Percentiles rank a stretch among this genome's conserved stretches.
Conservation (phyloP, 1,284 basidiomycete genomes). For the Apiotrichum veenhuisii region DNA sequence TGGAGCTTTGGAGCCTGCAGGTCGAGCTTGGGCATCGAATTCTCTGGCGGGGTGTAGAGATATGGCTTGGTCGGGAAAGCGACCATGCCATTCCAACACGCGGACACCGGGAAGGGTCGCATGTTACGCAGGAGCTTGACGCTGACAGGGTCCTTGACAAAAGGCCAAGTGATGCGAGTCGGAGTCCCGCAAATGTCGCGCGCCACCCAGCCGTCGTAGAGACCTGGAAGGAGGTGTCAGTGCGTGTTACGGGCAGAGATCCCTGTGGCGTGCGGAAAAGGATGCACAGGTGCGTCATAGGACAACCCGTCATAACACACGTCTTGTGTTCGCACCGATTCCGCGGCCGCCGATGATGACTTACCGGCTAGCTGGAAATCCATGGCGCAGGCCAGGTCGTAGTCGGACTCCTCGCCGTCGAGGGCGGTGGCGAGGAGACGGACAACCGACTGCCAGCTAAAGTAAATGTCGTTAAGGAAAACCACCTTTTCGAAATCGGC, state of each 20-base stretch:
- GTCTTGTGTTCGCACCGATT: not conserved
- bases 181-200: slow-evolving; percentile 52
- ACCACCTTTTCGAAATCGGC: slow-evolving; percentile 53
- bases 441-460: slow-evolving; percentile 53
- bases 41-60: slow-evolving; percentile 40
- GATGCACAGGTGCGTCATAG: too few relatives aligned
- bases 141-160: slow-evolving; percentile 52
- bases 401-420: slow-evolving; percentile 28
- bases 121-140: slow-evolving; percentile 48
- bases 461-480: slow-evolving; percentile 57
- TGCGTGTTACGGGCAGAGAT: not conserved
- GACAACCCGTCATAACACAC: too few relatives aligned
- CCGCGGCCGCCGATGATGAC: not conserved
- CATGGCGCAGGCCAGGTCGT: slow-evolving; percentile 59
- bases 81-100: slow-evolving; percentile 54
- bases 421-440: slow-evolving; percentile 53
- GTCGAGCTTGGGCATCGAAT: slow-evolving; percentile 23
- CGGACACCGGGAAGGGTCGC: slow-evolving; percentile 55
- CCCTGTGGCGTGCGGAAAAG: not conserved
- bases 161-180: slow-evolving; percentile 56
- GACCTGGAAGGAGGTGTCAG: slow-evolving; percentile 9
- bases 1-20: not conserved
- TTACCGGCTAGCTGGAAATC: slow-evolving; percentile 54
- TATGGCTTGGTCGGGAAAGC: slow-evolving; percentile 55
- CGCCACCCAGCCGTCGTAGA: slow-evolving; percentile 56